These are phyloP conservation scores for Limnomonas spitsbergensis DNA, from an alignment of 139 green algal genomes.

Conservation along the genomic window DNA sequence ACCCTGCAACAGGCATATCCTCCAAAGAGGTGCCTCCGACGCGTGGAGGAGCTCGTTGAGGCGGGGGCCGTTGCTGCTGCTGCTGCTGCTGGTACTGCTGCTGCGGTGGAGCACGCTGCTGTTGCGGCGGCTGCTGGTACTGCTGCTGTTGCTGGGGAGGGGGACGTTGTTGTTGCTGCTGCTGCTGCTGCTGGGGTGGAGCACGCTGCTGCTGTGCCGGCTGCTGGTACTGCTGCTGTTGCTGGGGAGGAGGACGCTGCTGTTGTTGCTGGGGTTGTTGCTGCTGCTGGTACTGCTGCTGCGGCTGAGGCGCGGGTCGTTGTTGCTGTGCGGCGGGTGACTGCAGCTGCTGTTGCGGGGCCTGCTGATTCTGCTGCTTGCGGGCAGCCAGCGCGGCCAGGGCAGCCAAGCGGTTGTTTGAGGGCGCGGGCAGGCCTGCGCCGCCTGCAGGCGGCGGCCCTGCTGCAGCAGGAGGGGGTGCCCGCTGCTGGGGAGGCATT, in stretches of 20 bases:
- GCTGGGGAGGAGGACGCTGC: background rate
- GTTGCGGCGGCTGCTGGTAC: background rate
- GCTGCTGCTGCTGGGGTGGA: slow-evolving; percentile 1
- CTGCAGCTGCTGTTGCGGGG: background rate
- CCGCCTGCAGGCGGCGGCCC: background rate
- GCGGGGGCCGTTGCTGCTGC: background rate
- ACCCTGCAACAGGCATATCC: background rate
- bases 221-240: slow-evolving; percentile 7
- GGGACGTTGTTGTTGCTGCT: background rate
- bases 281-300: background rate
- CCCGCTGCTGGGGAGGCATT: background rate
- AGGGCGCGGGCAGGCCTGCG: background rate
- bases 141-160: slow-evolving; percentile 4
- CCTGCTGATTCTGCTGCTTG: background rate
- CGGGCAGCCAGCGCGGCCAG: slow-evolving; percentile 13
- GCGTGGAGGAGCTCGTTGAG: background rate
- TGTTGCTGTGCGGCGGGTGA: background rate
- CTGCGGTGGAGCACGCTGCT: background rate
- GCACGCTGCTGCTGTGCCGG: slow-evolving; percentile 6
- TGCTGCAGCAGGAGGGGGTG: background rate
- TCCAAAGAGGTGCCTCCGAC: background rate
- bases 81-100: background rate
- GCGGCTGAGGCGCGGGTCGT: background rate
- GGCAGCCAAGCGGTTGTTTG: slow-evolving; percentile 6
- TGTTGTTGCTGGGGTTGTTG: slow-evolving; percentile 13